Percentiles rank a stretch among this genome's conserved stretches.
phyloP scores from a whole-genome alignment of 2,329 filamentous ascomycete genomes.

The Xylaria sp. region DNA sequence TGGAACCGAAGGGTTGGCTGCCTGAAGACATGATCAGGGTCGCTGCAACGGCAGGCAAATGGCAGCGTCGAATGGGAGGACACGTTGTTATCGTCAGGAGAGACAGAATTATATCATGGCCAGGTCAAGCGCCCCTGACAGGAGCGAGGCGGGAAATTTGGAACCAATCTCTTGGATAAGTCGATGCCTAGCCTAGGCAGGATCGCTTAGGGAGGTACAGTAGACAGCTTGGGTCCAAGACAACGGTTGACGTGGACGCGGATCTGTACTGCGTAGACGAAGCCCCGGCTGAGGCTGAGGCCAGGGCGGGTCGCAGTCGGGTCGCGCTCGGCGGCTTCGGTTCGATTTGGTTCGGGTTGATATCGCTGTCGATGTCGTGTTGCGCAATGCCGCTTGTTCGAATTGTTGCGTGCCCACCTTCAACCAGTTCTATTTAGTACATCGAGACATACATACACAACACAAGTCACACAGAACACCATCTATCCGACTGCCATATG shows the following conservation, averaged over 20 bases:
- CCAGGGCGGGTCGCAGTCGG: conserved; percentile 10
- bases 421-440: conserved; percentile 2
- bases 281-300: neutral
- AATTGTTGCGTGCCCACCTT: neutral
- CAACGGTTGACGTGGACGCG: conserved; percentile 9
- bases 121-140: conserved; percentile 27
- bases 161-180: neutral
- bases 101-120: conserved; percentile 27
- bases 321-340: conserved; percentile 3
- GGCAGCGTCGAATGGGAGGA: conserved; percentile 18
- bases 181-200: conserved; percentile 1
- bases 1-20: conserved; percentile 54
- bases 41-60: conserved; percentile 14
- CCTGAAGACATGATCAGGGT: conserved; percentile 51
- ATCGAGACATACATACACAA: conserved; percentile 9
- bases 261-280: neutral
- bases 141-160: conserved; percentile 22
- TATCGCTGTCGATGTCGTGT: no score
- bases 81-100: conserved; percentile 16
- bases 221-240: neutral
- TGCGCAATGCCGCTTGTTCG: neutral
- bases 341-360: conserved; percentile 13
- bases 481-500: neutral
- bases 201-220: neutral
- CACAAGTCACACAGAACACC: neutral